These are phyloP conservation scores for Acacia pycnantha DNA, from an alignment of 331 rosid species.

Conservation along the genomic window DNA sequence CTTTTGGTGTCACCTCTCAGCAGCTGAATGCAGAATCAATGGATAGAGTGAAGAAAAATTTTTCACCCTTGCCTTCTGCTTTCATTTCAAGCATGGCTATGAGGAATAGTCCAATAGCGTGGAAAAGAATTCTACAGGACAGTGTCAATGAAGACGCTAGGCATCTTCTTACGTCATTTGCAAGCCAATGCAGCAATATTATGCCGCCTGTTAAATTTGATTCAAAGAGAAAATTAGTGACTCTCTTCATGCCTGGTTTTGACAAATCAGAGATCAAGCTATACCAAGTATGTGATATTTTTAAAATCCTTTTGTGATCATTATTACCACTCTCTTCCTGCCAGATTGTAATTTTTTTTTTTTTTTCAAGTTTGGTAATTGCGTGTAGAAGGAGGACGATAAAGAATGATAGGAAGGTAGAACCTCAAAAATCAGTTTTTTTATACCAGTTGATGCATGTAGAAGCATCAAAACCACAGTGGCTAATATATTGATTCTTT, in stretches of 20 bases:
- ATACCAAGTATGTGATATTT: conserved; percentile 60
- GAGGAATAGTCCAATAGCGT: conserved; percentile 47
- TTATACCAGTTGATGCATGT: background rate
- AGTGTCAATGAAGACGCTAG: conserved; percentile 48
- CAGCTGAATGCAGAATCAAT: conserved; percentile 39
- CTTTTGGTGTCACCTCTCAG: conserved; percentile 54
- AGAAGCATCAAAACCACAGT: background rate
- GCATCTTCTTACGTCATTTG: conserved; percentile 49
- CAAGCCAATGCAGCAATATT: conserved; percentile 37
- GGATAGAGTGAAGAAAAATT: conserved; percentile 43
- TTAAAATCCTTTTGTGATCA: background rate
- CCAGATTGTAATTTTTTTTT: background rate
- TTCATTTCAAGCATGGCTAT: conserved; percentile 50
- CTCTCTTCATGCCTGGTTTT: conserved; percentile 92
- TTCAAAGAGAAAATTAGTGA: conserved; percentile 57
- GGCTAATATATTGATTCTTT: too few species aligned
- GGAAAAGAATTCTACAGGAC: conserved; percentile 53
- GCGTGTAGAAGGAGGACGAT: background rate
- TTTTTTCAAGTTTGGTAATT: background rate
- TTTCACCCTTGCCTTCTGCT: conserved; percentile 76
- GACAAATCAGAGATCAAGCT: conserved; percentile 92
- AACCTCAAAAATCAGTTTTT: background rate
- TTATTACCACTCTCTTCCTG: background rate
- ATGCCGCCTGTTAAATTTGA: conserved; percentile 63
- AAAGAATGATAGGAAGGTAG: background rate